These are phyloP conservation scores for Trichoderma polysporum DNA, from an alignment of 2,329 filamentous ascomycete species.

Conservation along the genomic window DNA sequence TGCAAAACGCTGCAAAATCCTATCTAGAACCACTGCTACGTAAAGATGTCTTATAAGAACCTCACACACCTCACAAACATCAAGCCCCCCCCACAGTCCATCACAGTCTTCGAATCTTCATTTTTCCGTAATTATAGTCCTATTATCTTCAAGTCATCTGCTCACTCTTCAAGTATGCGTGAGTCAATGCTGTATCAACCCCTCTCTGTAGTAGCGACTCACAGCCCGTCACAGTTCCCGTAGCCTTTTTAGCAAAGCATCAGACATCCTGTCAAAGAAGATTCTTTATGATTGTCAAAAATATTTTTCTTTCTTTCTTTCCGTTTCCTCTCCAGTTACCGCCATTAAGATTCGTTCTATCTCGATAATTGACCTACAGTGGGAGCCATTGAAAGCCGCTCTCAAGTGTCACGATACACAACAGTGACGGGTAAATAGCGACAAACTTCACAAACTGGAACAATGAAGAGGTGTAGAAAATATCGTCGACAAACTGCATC, in stretches of 20 bases:
- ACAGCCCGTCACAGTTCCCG: not conserved
- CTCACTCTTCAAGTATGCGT: not conserved
- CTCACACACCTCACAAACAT: too few species aligned
- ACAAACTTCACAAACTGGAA: not conserved
- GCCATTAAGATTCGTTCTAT: not conserved
- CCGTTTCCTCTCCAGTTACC: not conserved
- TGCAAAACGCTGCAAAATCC: not conserved
- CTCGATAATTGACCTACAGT: not conserved
- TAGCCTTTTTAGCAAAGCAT: not conserved
- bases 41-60: too few species aligned
- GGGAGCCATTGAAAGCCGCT: slow-evolving; percentile 1
- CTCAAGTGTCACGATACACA: slow-evolving; percentile 19
- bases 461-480: not conserved
- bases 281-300: not conserved
- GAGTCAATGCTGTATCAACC: not conserved
- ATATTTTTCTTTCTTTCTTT: not conserved
- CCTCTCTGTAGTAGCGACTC: not conserved
- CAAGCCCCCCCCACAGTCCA: too few species aligned
- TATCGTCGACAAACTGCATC: not conserved
- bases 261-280: not conserved
- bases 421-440: slow-evolving; percentile 4
- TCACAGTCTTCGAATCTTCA: too few species aligned
- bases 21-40: not conserved
- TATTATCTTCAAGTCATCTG: not conserved
- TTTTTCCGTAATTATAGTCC: too few species aligned